phyloP scores from a whole-genome alignment of 352 stramenopile species.

The Globisporangium perplexum region DNA sequence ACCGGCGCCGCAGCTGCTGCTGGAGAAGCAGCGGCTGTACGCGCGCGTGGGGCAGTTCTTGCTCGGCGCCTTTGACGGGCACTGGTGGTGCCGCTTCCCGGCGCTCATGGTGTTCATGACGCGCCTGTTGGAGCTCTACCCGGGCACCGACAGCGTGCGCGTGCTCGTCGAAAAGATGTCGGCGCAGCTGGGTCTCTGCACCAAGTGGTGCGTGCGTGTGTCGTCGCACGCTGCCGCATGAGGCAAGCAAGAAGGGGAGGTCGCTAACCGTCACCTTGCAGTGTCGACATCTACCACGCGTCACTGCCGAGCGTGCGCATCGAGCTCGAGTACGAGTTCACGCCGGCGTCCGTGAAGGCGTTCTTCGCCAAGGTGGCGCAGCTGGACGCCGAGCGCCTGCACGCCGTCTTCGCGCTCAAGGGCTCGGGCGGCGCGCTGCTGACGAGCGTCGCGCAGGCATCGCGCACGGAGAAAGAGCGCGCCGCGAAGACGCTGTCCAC shows the following conservation, averaged over 20 bases:
- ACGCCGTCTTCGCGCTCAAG: slow-evolving; percentile 34
- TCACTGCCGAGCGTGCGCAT: slow-evolving; percentile 63
- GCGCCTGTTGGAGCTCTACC: slow-evolving; percentile 78
- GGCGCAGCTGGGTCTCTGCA: slow-evolving; percentile 49
- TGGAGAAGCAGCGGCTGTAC: slow-evolving; percentile 73
- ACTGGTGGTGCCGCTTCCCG: slow-evolving; percentile 80
- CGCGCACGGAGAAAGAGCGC: slow-evolving; percentile 12
- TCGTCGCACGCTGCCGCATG: not conserved
- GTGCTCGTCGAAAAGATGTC: slow-evolving; percentile 73
- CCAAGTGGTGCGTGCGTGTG: slow-evolving; percentile 44
- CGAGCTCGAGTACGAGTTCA: slow-evolving; percentile 80
- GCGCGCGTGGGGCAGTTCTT: slow-evolving; percentile 75
- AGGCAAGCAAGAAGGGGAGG: no score
- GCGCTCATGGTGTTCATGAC: slow-evolving; percentile 87
- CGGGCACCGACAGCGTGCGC: slow-evolving; percentile 57
- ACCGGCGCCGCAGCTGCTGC: slow-evolving; percentile 13
- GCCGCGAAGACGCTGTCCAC: slow-evolving; percentile 29
- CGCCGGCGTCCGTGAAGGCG: slow-evolving; percentile 49
- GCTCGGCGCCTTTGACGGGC: slow-evolving; percentile 50
- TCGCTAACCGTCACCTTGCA: slow-evolving; percentile 10
- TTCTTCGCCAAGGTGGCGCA: slow-evolving; percentile 78
- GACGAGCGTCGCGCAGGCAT: not conserved
- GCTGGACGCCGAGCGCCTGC: slow-evolving; percentile 64
- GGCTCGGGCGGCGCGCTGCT: not conserved
- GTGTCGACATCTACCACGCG: slow-evolving; percentile 82